Percentiles rank a stretch among this genome's conserved stretches.
Evolutionary conservation across 805 yeast genomes (phyloP).

Genomic region (Blastobotrys parvus): DNA sequence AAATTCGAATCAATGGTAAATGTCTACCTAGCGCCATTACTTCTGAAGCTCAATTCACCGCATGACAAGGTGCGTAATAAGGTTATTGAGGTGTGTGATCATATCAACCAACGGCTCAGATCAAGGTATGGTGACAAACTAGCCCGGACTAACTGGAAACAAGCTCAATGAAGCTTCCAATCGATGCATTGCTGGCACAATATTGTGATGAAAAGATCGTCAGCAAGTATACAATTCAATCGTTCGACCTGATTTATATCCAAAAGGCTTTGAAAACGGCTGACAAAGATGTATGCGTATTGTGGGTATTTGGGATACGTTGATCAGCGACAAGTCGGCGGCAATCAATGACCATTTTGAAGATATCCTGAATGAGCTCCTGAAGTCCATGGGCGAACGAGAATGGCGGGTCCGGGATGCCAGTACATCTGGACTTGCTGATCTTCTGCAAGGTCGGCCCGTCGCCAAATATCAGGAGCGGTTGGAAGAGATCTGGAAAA

Average conservation of each 20-base stretch:
- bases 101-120: conserved; percentile 59
- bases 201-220: conserved; percentile 45
- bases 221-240: conserved; percentile 11
- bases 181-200: conserved; percentile 52
- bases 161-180: conserved; percentile 49
- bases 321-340: conserved; percentile 51
- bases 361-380: conserved; percentile 53
- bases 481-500: conserved; percentile 62
- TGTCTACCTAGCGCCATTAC: conserved; percentile 64
- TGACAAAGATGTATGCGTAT: conserved; percentile 1
- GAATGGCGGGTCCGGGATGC: conserved; percentile 97
- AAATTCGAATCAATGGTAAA: conserved; percentile 55
- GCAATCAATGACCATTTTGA: conserved; percentile 48
- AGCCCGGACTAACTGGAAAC: not conserved
- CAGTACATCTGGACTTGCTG: conserved; percentile 60
- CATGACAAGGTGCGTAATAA: conserved; percentile 57
- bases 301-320: conserved; percentile 78
- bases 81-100: conserved; percentile 57
- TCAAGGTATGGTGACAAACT: conserved; percentile 19
- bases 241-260: conserved; percentile 43
- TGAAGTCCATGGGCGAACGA: conserved; percentile 60
- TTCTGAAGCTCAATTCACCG: conserved; percentile 70
- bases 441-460: conserved; percentile 56
- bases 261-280: conserved; percentile 47
- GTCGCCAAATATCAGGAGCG: conserved; percentile 36